phyloP scores from a whole-genome alignment of 768 basidiomycete genomes.

The Inosperma sp. region DNA sequence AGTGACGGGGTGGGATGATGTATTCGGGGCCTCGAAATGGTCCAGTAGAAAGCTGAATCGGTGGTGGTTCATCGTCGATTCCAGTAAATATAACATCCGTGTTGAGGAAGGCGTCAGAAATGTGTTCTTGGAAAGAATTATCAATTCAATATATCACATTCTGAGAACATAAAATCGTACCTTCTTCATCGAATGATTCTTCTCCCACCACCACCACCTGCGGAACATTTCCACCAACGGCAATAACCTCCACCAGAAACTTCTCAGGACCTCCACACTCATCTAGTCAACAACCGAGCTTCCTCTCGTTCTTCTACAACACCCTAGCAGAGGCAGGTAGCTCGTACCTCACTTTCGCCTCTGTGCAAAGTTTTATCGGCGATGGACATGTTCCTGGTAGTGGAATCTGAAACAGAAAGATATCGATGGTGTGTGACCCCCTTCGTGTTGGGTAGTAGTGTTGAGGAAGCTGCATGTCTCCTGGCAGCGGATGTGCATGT shows the following conservation, averaged over 20 bases:
- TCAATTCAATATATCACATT: constrained; percentile 8
- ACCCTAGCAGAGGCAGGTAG: constrained; percentile 68
- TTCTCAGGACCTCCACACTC: constrained; percentile 65
- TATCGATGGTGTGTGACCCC: constrained; percentile 68
- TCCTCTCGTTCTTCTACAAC: constrained; percentile 68
- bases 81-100: constrained; percentile 56
- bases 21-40: constrained; percentile 75
- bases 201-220: constrained; percentile 66
- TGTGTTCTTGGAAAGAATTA: constrained; percentile 47
- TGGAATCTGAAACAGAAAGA: constrained; percentile 77
- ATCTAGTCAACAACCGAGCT: constrained; percentile 60
- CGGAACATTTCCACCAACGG: constrained; percentile 34
- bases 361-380: constrained; percentile 64
- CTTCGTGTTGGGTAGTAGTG: constrained; percentile 70
- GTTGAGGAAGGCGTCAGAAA: constrained; percentile 58
- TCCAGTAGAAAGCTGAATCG: constrained; percentile 57
- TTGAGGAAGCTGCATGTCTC: constrained; percentile 56
- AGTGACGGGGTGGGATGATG: constrained; percentile 63
- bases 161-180: constrained; percentile 33
- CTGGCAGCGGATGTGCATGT: constrained; percentile 52
- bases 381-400: constrained; percentile 64
- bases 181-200: constrained; percentile 80
- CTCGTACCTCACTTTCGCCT: constrained; percentile 72
- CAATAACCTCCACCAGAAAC: constrained; percentile 30
- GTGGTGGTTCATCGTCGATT: constrained; percentile 20